Evolutionary conservation across 2,329 filamentous ascomycete species (phyloP).

Genomic region (Hypocreales sp.): DNA sequence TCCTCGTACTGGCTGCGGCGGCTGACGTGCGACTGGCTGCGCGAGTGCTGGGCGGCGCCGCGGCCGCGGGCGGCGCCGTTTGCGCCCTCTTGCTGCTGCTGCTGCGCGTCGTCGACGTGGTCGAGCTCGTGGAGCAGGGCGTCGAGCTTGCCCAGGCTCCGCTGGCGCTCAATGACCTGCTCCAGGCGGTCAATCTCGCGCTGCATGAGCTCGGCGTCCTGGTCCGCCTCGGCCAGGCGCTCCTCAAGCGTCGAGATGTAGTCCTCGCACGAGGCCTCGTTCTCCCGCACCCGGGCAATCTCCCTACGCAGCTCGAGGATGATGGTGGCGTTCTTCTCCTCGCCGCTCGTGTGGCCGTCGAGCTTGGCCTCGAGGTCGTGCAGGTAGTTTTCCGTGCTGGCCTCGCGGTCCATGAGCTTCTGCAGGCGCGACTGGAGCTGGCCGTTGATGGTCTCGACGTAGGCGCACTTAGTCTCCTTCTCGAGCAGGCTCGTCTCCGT

Average conservation of each 20-base stretch:
- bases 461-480: conserved; percentile 85
- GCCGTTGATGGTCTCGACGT: conserved; percentile 78
- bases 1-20: conserved; percentile 38
- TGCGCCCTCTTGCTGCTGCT: conserved; percentile 12
- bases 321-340: conserved; percentile 81
- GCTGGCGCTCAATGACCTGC: conserved; percentile 86
- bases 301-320: conserved; percentile 84
- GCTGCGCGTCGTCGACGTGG: conserved; percentile 46
- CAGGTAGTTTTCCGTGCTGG: conserved; percentile 82
- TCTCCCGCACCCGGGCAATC: conserved; percentile 73
- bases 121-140: conserved; percentile 85
- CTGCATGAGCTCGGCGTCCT: conserved; percentile 93
- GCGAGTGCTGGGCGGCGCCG: conserved; percentile 33
- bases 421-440: conserved; percentile 84
- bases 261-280: conserved; percentile 79
- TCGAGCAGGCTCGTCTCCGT: conserved; percentile 82
- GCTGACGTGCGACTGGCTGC: conserved; percentile 37
- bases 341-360: conserved; percentile 77
- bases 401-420: conserved; percentile 82
- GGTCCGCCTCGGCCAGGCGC: conserved; percentile 84
- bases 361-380: conserved; percentile 84
- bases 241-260: conserved; percentile 97
- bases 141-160: conserved; percentile 88
- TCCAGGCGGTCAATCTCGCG: conserved; percentile 89
- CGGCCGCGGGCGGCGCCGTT: conserved; percentile 28